phyloP scores from a whole-genome alignment of 768 basidiomycete genomes.

The Termitomyces sp. region DNA sequence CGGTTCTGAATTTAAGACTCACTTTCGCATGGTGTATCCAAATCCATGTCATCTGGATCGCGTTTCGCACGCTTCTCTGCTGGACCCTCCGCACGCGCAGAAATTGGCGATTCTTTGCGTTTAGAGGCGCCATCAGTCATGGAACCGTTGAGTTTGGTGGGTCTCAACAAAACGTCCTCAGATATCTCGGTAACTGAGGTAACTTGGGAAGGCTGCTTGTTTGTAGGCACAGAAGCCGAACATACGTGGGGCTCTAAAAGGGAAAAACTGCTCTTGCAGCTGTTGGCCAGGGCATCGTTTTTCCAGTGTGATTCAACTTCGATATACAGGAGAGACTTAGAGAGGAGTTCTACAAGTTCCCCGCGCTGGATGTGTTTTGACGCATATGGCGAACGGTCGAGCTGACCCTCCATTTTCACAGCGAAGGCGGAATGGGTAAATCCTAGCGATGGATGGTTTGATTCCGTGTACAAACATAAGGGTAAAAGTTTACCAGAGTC shows the following conservation, averaged over 20 bases:
- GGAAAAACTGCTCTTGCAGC: slow-evolving; percentile 68
- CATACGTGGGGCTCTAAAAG: slow-evolving; percentile 74
- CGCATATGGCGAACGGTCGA: slow-evolving; percentile 64
- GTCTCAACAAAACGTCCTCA: slow-evolving; percentile 5
- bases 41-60: slow-evolving; percentile 41
- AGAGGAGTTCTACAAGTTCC: slow-evolving; percentile 74
- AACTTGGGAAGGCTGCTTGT: slow-evolving; percentile 16
- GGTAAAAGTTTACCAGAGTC: slow-evolving; percentile 55
- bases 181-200: slow-evolving; percentile 9
- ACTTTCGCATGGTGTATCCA: slow-evolving; percentile 34
- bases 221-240: slow-evolving; percentile 37
- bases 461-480: not conserved
- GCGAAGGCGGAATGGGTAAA: slow-evolving; percentile 80
- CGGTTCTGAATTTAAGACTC: slow-evolving; percentile 4
- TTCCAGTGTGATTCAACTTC: slow-evolving; percentile 86
- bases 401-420: slow-evolving; percentile 66
- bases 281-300: slow-evolving; percentile 49
- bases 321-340: slow-evolving; percentile 72
- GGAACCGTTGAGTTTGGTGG: slow-evolving; percentile 16
- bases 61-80: slow-evolving; percentile 61
- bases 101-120: slow-evolving; percentile 47
- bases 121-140: slow-evolving; percentile 27
- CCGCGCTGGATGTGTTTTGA: slow-evolving; percentile 75
- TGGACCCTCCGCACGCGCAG: slow-evolving; percentile 35
- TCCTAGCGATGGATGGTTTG: slow-evolving; percentile 35